Evolutionary conservation across 2,329 filamentous ascomycete genomes (phyloP).

Genomic region (Ascochyta pisi): DNA sequence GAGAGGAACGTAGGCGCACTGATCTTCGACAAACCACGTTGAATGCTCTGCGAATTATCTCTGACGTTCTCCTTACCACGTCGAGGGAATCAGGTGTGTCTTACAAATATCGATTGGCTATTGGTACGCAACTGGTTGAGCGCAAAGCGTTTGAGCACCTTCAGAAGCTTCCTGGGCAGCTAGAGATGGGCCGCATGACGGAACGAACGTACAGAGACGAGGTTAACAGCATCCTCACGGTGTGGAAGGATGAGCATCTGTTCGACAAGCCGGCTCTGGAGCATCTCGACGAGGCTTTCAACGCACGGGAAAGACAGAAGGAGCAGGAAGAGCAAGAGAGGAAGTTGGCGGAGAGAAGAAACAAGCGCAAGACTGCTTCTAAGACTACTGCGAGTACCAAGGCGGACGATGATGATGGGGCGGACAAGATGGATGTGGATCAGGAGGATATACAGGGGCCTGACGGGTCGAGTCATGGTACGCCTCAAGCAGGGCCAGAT

Average conservation of each 20-base stretch:
- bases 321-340: conserved; percentile 68
- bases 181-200: conserved; percentile 80
- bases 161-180: conserved; percentile 73
- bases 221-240: conserved; percentile 42
- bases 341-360: conserved; percentile 62
- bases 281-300: conserved; percentile 39
- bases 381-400: conserved; percentile 16
- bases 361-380: conserved; percentile 22
- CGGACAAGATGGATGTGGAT: conserved; percentile 30
- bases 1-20: conserved; percentile 31
- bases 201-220: conserved; percentile 61
- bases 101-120: conserved; percentile 84
- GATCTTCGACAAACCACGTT: conserved; percentile 39
- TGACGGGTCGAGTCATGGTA: conserved; percentile 18
- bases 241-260: conserved; percentile 44
- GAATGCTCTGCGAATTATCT: conserved; percentile 76
- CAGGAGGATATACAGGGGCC: conserved; percentile 8
- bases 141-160: conserved; percentile 77
- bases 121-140: conserved; percentile 73
- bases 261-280: conserved; percentile 40
- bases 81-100: conserved; percentile 36
- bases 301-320: conserved; percentile 49
- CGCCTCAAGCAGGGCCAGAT: conserved; percentile 3
- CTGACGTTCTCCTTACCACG: conserved; percentile 77
- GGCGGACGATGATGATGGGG: conserved; percentile 23